Percentiles rank a stretch among this genome's conserved stretches.
phyloP scores from a whole-genome alignment of 495 filamentous ascomycete genomes.

The Hypoxylon intermedium region DNA sequence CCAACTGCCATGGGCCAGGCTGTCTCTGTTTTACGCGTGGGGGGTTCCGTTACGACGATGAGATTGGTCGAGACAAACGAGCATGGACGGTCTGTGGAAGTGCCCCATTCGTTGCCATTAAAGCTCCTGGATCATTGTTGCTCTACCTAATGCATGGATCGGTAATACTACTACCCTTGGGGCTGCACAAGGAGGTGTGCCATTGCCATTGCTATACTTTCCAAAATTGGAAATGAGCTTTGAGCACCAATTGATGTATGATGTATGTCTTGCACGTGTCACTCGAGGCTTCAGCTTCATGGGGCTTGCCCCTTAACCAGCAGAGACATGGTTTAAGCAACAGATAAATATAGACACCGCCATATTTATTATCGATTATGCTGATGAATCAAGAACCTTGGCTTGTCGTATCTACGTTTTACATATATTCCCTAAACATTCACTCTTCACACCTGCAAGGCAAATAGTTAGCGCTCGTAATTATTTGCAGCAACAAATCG shows the following conservation, averaged over 20 bases:
- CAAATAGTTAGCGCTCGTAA: background rate
- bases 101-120: slow-evolving; percentile 18
- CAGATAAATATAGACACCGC: slow-evolving; percentile 20
- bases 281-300: slow-evolving; percentile 18
- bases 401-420: slow-evolving; percentile 24
- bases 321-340: slow-evolving; percentile 2
- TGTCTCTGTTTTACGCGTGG: slow-evolving; percentile 28
- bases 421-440: slow-evolving; percentile 4
- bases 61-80: slow-evolving; percentile 21
- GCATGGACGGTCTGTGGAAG: slow-evolving; percentile 6
- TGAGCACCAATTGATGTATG: slow-evolving; percentile 26
- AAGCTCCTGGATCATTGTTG: slow-evolving; percentile 7
- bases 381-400: slow-evolving; percentile 19
- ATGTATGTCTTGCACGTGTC: slow-evolving; percentile 21
- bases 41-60: slow-evolving; percentile 34
- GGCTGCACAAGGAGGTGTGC: slow-evolving; percentile 1
- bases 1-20: slow-evolving; percentile 14
- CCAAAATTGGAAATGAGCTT: slow-evolving; percentile 39
- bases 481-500: background rate
- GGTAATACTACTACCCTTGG: slow-evolving; percentile 29
- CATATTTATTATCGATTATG: background rate
- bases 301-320: slow-evolving; percentile 3
- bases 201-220: slow-evolving; percentile 36
- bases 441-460: slow-evolving; percentile 4
- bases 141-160: slow-evolving; percentile 11